Percentiles rank a stretch among this genome's conserved stretches.
These are phyloP conservation scores for Podaxis sp. DNA, from an alignment of 768 basidiomycete species.

Conservation along the genomic window DNA sequence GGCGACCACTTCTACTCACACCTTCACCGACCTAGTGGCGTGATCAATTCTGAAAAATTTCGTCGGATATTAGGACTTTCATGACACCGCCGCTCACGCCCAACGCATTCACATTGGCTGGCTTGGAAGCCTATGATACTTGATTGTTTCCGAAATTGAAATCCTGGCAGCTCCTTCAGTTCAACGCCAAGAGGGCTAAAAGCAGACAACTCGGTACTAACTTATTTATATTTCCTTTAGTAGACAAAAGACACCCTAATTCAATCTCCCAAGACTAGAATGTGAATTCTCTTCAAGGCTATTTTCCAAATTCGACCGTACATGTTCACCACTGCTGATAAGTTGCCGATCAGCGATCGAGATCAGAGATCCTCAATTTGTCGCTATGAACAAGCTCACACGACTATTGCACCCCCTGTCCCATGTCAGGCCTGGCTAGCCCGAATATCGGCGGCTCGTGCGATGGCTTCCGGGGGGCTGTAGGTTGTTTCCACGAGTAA, in stretches of 20 bases:
- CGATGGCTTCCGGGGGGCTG: too few species aligned
- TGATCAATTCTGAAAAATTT: neutral
- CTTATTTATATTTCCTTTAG: neutral
- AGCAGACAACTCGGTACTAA: neutral
- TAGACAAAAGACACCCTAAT: neutral
- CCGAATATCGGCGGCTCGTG: neutral
- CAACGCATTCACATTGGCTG: neutral
- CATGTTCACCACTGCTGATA: neutral
- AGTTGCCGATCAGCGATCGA: slow-evolving; percentile 9
- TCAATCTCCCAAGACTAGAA: neutral
- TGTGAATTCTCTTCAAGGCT: neutral
- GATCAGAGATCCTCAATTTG: neutral
- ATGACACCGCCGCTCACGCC: neutral
- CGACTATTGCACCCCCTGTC: neutral
- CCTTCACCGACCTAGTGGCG: neutral
- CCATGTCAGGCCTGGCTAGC: neutral
- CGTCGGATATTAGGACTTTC: neutral
- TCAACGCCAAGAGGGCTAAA: neutral
- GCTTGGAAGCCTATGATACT: neutral
- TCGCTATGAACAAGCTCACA: neutral
- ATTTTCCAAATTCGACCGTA: neutral
- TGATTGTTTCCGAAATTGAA: neutral
- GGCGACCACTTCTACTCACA: neutral
- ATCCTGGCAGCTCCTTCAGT: neutral
- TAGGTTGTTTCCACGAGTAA: too few species aligned